A percentile compares a stretch with the other conserved stretches of the same genome.
Conservation (phyloP, 2,329 filamentous ascomycete genomes). For the Botryotinia globosa region DNA sequence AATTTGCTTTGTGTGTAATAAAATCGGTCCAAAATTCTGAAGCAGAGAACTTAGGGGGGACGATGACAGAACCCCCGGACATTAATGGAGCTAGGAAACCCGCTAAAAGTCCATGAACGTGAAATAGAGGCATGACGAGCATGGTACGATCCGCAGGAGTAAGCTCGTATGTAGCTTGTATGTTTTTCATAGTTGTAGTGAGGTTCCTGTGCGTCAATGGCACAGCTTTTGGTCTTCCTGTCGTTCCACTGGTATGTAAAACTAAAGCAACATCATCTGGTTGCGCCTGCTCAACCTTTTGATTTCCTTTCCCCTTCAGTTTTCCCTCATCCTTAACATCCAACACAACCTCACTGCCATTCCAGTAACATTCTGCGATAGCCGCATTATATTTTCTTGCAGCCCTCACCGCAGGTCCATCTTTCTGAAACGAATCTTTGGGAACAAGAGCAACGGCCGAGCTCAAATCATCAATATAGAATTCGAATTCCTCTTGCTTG, state of each 20-base stretch:
- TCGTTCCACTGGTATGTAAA: constrained; percentile 81
- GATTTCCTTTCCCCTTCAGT: constrained; percentile 51
- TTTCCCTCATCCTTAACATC: constrained; percentile 76
- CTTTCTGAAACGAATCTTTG: constrained; percentile 61
- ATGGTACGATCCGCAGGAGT: constrained; percentile 71
- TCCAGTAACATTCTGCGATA: constrained; percentile 85
- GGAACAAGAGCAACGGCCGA: constrained; percentile 77
- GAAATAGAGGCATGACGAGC: constrained; percentile 88
- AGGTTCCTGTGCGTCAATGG: constrained; percentile 80
- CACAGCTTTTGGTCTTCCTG: constrained; percentile 79
- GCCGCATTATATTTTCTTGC: constrained; percentile 77
- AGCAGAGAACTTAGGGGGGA: constrained; percentile 77
- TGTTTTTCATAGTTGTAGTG: constrained; percentile 79
- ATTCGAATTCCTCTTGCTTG: constrained; percentile 87
- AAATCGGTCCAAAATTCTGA: constrained; percentile 82
- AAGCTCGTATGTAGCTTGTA: constrained; percentile 73
- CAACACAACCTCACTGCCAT: constrained; percentile 66
- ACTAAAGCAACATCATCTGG: constrained; percentile 80
- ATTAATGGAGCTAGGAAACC: constrained; percentile 75
- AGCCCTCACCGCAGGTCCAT: constrained; percentile 70
- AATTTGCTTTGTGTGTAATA: constrained; percentile 70
- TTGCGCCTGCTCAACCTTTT: constrained; percentile 53
- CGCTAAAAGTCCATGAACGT: constrained; percentile 84
- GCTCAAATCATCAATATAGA: constrained; percentile 85
- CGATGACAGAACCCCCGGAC: constrained; percentile 74